Percentiles rank a stretch among this genome's conserved stretches.
These are phyloP conservation scores for Colletotrichum limetticola DNA, from an alignment of 2,329 filamentous ascomycete genomes.

Conservation along the genomic window DNA sequence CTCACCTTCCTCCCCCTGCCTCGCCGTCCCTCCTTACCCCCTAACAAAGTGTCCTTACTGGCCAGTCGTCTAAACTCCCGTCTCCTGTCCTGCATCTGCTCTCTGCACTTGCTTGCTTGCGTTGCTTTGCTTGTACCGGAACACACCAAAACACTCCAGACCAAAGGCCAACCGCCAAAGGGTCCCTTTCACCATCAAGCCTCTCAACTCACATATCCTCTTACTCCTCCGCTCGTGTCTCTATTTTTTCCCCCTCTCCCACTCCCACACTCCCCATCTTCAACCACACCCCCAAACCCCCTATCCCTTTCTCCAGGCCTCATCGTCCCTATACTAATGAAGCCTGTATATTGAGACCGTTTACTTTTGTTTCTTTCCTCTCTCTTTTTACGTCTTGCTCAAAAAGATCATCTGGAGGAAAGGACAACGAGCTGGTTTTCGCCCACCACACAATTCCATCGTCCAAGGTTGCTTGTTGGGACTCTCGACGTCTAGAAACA, in stretches of 20 bases:
- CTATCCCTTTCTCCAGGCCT: constrained; percentile 38
- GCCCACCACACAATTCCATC: not conserved
- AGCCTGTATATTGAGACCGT: constrained; percentile 37
- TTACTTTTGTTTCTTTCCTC: constrained; percentile 35
- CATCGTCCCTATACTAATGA: constrained; percentile 37
- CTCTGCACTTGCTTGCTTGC: constrained; percentile 2
- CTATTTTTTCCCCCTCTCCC: not conserved
- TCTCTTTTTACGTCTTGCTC: constrained; percentile 23
- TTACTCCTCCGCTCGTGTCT: constrained; percentile 6
- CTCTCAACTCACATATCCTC: constrained; percentile 20
- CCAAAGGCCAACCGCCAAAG: not conserved
- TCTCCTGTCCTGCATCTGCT: constrained; percentile 1
- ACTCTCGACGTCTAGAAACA: not conserved
- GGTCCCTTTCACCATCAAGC: constrained; percentile 15
- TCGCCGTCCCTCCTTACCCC: not conserved
- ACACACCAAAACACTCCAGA: constrained; percentile 1
- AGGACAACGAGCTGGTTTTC: constrained; percentile 26
- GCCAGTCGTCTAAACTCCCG: constrained; percentile 2
- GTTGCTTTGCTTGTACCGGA: not conserved
- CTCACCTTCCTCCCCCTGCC: not conserved
- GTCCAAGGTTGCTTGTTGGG: not conserved
- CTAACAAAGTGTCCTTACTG: constrained; percentile 13
- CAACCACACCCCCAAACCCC: constrained; percentile 11
- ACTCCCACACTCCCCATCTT: constrained; percentile 9
- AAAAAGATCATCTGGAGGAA: constrained; percentile 26